These are phyloP conservation scores for Magnolia changhungtana DNA, from an alignment of 164 flowering plant species.

Conservation along the genomic window DNA sequence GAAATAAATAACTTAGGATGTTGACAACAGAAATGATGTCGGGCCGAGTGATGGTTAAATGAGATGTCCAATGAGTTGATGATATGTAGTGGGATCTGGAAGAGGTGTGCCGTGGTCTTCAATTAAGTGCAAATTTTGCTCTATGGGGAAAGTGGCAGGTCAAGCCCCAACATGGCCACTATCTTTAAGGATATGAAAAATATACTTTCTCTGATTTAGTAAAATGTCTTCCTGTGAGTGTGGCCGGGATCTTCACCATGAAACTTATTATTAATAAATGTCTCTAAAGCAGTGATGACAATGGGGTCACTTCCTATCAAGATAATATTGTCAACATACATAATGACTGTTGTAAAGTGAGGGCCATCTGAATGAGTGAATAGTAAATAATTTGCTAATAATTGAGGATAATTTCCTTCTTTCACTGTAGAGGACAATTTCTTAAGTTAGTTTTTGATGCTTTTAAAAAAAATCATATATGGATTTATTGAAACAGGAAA, in stretches of 20 bases:
- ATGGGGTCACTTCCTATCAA: background rate
- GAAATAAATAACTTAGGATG: no score
- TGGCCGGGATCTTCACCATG: background rate
- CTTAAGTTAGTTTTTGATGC: background rate
- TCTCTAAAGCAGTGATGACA: background rate
- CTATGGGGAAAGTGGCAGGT: background rate
- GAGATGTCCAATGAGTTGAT: no score
- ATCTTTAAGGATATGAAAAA: background rate
- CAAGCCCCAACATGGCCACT: background rate
- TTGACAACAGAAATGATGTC: no score
- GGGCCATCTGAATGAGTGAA: background rate
- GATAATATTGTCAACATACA: constrained; percentile 1
- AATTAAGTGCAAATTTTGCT: background rate
- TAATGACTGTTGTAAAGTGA: background rate
- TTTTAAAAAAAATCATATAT: no score
- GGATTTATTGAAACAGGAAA: no score
- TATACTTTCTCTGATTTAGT: background rate
- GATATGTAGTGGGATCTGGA: no score
- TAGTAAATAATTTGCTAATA: background rate
- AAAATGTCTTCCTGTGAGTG: background rate
- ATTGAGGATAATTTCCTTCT: background rate
- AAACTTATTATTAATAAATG: background rate
- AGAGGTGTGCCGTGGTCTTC: no score
- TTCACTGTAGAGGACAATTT: background rate
- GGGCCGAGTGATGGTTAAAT: no score